A percentile compares a stretch with the other conserved stretches of the same genome.
phyloP scores from a whole-genome alignment of 768 basidiomycete genomes.

The Tylopilus rubrobrunneus region DNA sequence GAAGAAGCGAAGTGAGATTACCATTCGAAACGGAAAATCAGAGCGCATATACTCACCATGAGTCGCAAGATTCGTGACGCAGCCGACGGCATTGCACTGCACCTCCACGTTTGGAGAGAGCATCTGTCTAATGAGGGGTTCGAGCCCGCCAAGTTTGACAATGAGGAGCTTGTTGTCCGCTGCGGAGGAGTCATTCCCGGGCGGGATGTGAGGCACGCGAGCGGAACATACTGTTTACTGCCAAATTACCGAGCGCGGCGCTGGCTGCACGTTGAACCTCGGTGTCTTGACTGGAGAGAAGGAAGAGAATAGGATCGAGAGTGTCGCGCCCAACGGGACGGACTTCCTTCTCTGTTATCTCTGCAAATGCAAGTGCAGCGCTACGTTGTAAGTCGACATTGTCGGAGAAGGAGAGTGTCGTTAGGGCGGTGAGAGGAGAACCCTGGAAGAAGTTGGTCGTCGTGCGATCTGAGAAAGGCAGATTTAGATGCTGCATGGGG shows the following conservation, averaged over 20 bases:
- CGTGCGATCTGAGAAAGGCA: constrained; percentile 60
- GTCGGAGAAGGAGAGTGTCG: constrained; percentile 96
- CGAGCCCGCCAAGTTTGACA: constrained; percentile 94
- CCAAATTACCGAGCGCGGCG: constrained; percentile 95
- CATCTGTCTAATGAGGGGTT: constrained; percentile 98
- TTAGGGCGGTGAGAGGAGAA: constrained; percentile 86
- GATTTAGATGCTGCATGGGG: background rate
- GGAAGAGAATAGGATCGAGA: constrained; percentile 95
- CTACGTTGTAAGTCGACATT: constrained; percentile 98
- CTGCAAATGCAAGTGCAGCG: constrained; percentile 96
- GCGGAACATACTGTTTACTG: constrained; percentile 84
- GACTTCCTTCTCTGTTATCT: constrained; percentile 99
- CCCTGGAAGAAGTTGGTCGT: constrained; percentile 99
- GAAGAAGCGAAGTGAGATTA: background rate
- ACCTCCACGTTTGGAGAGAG: constrained; percentile 98
- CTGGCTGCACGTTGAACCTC: constrained; percentile 98
- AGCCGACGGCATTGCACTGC: constrained; percentile 99
- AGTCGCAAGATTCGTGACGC: constrained; percentile 97
- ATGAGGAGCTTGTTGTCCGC: constrained; percentile 99
- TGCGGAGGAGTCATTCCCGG: constrained; percentile 31
- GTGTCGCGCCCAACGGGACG: constrained; percentile 95
- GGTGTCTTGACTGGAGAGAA: constrained; percentile 95
- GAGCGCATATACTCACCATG: constrained; percentile 61
- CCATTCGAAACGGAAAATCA: constrained; percentile 1
- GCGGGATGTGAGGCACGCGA: constrained; percentile 12